Conservation (phyloP, 2,329 filamentous ascomycete species). For the Colletotrichum gloeosporioides region DNA sequence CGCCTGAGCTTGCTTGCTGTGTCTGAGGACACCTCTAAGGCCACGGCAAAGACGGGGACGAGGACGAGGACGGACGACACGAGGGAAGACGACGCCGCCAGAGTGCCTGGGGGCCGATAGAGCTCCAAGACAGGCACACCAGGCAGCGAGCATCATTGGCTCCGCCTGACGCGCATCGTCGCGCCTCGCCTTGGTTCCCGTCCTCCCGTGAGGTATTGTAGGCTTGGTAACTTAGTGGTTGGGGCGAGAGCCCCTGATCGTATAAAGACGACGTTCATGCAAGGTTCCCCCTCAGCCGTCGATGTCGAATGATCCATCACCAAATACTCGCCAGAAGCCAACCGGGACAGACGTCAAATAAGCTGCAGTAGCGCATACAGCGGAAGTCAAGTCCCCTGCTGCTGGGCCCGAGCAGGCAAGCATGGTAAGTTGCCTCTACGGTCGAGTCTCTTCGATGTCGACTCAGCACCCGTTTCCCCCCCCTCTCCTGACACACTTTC, state of each 20-base stretch:
- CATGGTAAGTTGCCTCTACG: slow-evolving; percentile 2
- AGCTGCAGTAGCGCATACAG: slow-evolving; percentile 2
- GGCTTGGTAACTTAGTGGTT: neutral
- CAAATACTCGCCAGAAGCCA: neutral
- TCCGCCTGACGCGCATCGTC: neutral
- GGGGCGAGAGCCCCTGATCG: neutral
- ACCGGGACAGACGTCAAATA: neutral
- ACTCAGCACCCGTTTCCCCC: neutral
- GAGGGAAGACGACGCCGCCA: neutral
- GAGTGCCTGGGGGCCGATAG: neutral
- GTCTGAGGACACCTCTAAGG: neutral
- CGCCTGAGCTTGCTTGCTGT: neutral
- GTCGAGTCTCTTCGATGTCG: neutral
- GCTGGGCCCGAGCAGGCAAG: slow-evolving; percentile 4
- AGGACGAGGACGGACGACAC: neutral
- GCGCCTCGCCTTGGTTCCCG: slow-evolving; percentile 10
- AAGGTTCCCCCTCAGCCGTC: neutral
- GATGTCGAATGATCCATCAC: neutral
- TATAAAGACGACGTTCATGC: slow-evolving; percentile 10
- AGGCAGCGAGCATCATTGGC: neutral
- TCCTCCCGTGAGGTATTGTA: neutral
- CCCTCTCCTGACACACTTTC: neutral
- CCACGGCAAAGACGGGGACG: neutral
- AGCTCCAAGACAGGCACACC: neutral
- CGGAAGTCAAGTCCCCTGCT: neutral